Conservation (phyloP, 1,284 basidiomycete genomes). For the Cutaneotrichosporon sp. region DNA sequence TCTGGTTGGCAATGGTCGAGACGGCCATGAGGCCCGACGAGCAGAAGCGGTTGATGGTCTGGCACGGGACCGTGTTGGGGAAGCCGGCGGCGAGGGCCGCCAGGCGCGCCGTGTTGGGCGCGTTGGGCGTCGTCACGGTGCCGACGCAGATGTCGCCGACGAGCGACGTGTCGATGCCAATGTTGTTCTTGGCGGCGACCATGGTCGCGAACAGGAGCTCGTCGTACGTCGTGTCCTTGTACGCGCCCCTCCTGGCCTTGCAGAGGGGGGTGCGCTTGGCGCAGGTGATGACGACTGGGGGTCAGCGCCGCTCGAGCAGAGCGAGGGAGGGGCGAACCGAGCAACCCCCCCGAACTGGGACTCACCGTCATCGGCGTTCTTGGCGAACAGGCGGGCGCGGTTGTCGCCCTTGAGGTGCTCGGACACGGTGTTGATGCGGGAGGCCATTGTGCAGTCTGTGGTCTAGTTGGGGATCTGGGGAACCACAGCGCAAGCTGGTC, state of each 20-base stretch:
- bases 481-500: too few species aligned
- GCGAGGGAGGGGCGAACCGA: too few species aligned
- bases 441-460: not conserved
- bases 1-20: conserved; percentile 77
- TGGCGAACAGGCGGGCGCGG: not conserved
- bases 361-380: not conserved
- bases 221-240: conserved; percentile 29
- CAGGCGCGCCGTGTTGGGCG: conserved; percentile 21
- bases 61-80: conserved; percentile 61
- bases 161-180: conserved; percentile 24
- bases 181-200: conserved; percentile 25
- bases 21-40: conserved; percentile 80
- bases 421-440: not conserved
- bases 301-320: too few species aligned
- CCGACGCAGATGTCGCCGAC: conserved; percentile 30
- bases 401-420: not conserved
- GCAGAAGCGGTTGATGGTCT: conserved; percentile 93
- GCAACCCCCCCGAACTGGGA: too few species aligned
- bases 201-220: conserved; percentile 29
- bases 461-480: too few species aligned
- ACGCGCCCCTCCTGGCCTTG: conserved; percentile 32
- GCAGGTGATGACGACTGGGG: conserved; percentile 26
- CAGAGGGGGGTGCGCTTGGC: conserved; percentile 33
- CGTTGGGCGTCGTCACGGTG: conserved; percentile 18
- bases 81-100: conserved; percentile 23